These are phyloP conservation scores for Dictyostelium purpureum DNA, from an alignment of 78 protist species.

Conservation along the genomic window DNA sequence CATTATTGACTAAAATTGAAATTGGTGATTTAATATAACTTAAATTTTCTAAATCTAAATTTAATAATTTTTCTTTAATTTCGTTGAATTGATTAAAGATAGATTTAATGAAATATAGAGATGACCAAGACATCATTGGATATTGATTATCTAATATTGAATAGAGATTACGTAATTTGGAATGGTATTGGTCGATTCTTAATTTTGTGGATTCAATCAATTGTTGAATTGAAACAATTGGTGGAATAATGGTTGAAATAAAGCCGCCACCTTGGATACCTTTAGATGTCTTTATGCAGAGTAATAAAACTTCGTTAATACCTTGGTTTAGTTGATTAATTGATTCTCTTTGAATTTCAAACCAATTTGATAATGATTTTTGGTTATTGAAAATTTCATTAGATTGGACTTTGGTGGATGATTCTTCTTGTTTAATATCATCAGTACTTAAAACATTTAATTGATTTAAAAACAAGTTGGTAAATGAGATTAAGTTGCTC, in stretches of 20 bases:
- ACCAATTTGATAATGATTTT: background rate
- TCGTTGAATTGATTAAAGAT: background rate
- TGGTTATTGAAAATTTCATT: slow-evolving; percentile 1
- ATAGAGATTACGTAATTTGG: slow-evolving; percentile 6
- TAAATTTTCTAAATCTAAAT: background rate
- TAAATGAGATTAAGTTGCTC: background rate
- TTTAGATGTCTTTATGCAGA: background rate
- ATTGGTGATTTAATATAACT: background rate
- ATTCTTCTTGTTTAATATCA: background rate
- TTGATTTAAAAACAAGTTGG: background rate
- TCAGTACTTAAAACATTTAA: background rate
- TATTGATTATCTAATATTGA: background rate
- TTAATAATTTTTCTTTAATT: background rate
- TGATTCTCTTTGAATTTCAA: background rate
- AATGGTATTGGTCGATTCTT: background rate
- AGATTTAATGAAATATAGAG: background rate
- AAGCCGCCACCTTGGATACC: background rate
- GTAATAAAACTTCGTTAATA: background rate
- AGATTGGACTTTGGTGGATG: background rate
- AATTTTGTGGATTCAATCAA: background rate
- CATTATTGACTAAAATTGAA: background rate
- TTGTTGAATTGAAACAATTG: background rate
- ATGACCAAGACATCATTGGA: slow-evolving; percentile 8
- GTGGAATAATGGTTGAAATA: background rate
- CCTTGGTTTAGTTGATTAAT: background rate